Conservation (phyloP, 495 filamentous ascomycete genomes). For the Collariella sp. region DNA sequence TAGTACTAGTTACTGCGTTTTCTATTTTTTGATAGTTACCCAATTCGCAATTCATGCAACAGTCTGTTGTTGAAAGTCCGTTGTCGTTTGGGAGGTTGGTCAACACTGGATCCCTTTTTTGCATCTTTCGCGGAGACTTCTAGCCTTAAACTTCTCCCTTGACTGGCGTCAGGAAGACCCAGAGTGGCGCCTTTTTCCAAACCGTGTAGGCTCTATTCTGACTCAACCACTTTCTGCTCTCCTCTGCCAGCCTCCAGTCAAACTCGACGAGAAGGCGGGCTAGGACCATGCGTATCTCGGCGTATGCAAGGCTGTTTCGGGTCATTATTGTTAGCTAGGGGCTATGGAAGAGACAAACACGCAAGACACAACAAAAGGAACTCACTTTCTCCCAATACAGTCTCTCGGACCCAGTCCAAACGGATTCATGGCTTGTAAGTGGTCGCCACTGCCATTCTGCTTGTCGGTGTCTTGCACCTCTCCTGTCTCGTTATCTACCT, state of each 20-base stretch:
- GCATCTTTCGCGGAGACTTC: too few relatives aligned
- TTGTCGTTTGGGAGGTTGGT: too few relatives aligned
- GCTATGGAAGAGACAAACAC: slow-evolving; percentile 47
- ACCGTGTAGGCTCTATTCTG: slow-evolving; percentile 30
- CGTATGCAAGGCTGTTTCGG: slow-evolving; percentile 47
- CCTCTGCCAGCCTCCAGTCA: slow-evolving; percentile 39
- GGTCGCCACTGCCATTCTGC: slow-evolving; percentile 29
- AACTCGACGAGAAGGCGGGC: slow-evolving; percentile 47
- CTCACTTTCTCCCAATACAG: slow-evolving; percentile 42
- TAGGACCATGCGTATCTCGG: slow-evolving; percentile 39
- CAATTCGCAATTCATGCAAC: too few relatives aligned
- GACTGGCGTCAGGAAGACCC: slow-evolving; percentile 18
- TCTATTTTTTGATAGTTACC: too few relatives aligned
- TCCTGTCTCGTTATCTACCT: slow-evolving; percentile 28
- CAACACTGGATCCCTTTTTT: too few relatives aligned
- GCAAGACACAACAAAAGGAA: slow-evolving; percentile 24
- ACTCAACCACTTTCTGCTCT: slow-evolving; percentile 36
- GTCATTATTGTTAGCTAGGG: slow-evolving; percentile 29
- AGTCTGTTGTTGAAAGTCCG: too few relatives aligned
- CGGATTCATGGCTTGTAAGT: slow-evolving; percentile 38
- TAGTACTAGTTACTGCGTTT: too few relatives aligned
- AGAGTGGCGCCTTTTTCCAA: slow-evolving; percentile 36
- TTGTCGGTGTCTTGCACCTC: slow-evolving; percentile 15
- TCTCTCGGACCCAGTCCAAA: slow-evolving; percentile 47
- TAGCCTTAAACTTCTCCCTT: not conserved